Evolutionary conservation across 192 early-diverging fungal species (phyloP), one percentile per base, ranked within the genome.

Genomic region (Umbelopsis vinacea): DNA sequence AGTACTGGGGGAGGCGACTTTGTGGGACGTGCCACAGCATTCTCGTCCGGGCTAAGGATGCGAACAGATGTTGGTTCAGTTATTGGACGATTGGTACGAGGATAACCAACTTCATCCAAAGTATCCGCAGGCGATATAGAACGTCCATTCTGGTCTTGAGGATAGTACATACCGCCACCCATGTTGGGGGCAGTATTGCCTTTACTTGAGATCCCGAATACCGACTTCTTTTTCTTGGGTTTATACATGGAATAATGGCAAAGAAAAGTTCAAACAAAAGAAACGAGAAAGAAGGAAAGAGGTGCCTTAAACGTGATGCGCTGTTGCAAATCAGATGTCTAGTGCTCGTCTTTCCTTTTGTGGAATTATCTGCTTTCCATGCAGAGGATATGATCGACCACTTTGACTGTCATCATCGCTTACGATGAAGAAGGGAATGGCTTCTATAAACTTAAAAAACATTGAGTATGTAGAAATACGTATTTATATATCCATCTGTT

Each of bases 21-120:
- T 63, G 57, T 63, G 57, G 57, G 57, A 63, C 57, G 57, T 63
- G 57, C 57, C 57, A 63, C 57, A 19, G 57, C 57, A 63, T 63
- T 63, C 57, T 63, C 57, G 6, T 63, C 57, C 35, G 57, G 57
- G 17, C 33, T 29, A 14, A 37, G 57, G 14, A 35, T 35, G 12
- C 57, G 24, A 37, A 37, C 33, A 19, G 57, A 14, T 3, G 29
- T 14, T 37, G 29, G 57, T 63, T 63, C 57, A 17, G 24, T 14
- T 8, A 63, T 14, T 12, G 33, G 33, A 14, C 57, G 57, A 63
- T 63, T 63, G 4, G 3, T 63, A 37, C 57, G 57, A 63, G 57
- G 57, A 37, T 63, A 63, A 10, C 57, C 57, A 14, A 63, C 57
- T 63, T 63, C 57, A 37, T 63, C 57, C 10, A 63, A 19, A 22